Evolutionary conservation across 2,329 filamentous ascomycete genomes (phyloP).

Genomic region (Talaromyces sp.): DNA sequence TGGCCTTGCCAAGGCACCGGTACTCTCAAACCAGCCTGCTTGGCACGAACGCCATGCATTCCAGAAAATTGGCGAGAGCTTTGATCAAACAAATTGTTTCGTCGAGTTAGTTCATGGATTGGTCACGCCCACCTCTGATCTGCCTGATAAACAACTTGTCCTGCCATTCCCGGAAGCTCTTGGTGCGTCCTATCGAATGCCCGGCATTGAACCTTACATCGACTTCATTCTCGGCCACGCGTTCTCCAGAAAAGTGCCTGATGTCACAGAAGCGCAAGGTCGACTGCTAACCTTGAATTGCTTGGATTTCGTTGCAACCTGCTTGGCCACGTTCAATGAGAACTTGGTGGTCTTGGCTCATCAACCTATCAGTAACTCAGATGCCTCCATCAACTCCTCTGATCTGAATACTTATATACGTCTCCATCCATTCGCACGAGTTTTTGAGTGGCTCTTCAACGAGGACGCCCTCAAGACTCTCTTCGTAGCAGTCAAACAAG

Average conservation of each 20-base stretch:
- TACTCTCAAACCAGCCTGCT: conserved; percentile 34
- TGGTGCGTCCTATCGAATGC: conserved; percentile 68
- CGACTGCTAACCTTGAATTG: conserved; percentile 72
- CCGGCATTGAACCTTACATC: conserved; percentile 86
- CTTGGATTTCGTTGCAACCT: conserved; percentile 74
- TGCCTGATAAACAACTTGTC: conserved; percentile 58
- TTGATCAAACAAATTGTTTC: conserved; percentile 82
- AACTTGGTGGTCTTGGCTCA: conserved; percentile 82
- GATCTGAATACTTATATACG: conserved; percentile 75
- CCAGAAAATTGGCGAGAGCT: conserved; percentile 67
- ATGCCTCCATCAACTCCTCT: conserved; percentile 67
- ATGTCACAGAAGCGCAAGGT: conserved; percentile 64
- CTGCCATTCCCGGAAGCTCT: conserved; percentile 84
- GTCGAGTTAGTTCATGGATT: conserved; percentile 70
- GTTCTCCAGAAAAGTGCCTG: conserved; percentile 62
- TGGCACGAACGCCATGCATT: conserved; percentile 59
- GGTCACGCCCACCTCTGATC: conserved; percentile 51
- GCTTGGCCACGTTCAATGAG: conserved; percentile 86
- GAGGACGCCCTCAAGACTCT: conserved; percentile 76
- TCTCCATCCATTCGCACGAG: conserved; percentile 84
- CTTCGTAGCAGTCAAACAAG: conserved; percentile 73
- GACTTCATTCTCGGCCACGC: conserved; percentile 83
- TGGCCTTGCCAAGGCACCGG: conserved; percentile 44
- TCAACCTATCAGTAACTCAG: conserved; percentile 68
- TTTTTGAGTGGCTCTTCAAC: conserved; percentile 99